Conservation (phyloP, 2,329 filamentous ascomycete species). For the Paraphaeosphaeria sporulosa region DNA sequence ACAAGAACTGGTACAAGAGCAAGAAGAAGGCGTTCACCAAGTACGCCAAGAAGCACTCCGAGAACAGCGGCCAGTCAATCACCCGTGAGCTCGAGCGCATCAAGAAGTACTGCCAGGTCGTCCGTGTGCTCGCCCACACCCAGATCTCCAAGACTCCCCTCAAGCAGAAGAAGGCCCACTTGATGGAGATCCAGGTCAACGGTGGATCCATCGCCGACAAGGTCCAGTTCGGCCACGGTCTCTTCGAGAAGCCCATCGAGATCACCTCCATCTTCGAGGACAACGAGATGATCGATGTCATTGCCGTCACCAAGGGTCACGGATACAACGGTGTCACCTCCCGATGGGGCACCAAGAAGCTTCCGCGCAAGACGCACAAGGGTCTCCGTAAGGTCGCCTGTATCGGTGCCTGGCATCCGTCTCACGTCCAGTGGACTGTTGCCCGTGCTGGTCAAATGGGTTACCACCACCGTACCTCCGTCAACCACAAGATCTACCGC, state of each 20-base stretch:
- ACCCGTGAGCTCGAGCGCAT: conserved; percentile 99
- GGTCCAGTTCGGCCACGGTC: conserved; percentile 91
- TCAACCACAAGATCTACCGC: conserved; percentile 99
- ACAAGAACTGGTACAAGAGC: conserved; percentile 99
- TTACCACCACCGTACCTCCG: conserved; percentile 99
- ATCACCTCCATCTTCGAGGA: conserved; percentile 97
- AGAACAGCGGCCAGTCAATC: conserved; percentile 88
- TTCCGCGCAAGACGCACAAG: conserved; percentile 99
- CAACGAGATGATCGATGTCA: conserved; percentile 99
- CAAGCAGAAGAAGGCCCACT: conserved; percentile 99
- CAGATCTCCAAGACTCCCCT: conserved; percentile 99
- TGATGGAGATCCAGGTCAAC: conserved; percentile 99
- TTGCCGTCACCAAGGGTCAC: conserved; percentile 99
- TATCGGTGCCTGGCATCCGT: conserved; percentile 99
- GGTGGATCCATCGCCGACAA: conserved; percentile 95
- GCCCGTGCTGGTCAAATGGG: conserved; percentile 99
- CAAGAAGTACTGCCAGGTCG: conserved; percentile 99
- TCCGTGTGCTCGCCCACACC: conserved; percentile 98
- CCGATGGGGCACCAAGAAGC: conserved; percentile 99
- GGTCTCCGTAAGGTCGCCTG: conserved; percentile 99
- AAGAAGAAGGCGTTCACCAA: conserved; percentile 99
- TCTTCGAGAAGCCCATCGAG: conserved; percentile 99
- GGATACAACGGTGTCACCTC: conserved; percentile 96
- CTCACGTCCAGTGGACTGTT: conserved; percentile 99
- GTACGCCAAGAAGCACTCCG: conserved; percentile 99